Base-by-base conservation (phyloP, 2,329 filamentous ascomycete genomes). In the Myrmaecium sp. region DNA sequence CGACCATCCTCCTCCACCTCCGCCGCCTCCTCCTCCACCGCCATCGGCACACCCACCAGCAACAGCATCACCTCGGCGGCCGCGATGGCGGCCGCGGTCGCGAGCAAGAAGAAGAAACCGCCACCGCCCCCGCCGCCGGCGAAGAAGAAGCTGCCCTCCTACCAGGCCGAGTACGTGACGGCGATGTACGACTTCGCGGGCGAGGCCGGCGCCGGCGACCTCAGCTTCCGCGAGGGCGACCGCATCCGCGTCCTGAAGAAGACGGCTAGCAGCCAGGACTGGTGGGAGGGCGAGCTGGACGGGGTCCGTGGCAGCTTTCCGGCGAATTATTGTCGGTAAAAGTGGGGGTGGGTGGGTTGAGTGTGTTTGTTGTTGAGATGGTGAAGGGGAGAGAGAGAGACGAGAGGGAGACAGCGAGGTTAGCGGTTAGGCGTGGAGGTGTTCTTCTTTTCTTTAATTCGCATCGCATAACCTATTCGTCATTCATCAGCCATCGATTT, bases 281-380 rank as follows among this genome's bases (percentile, higher is more conserved):
- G 81, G 81, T 84, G 78, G 78, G 68, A 80, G 34, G 81, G 81
- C 8, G 79, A 89, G 49, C 36, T 84, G 9, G 58, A 60, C 21
- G 80, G 80, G 0, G 48, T 58, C 14, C 65, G 62, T 43, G 81
- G 81, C 3, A 72, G 60, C 37, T 91, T 91, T 45, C 81, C 81
- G 1, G 81, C 81, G 5, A 91, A 91, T 50, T 91, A 91, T 52
- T 80, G 75, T 43, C 64, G 64, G 28, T 52, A 32, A 16, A 15
- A 30, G 4, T n/a, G n/a, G n/a, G n/a, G n/a, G n/a, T n/a, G n/a
- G n/a, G n/a, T n/a, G n/a, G n/a, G n/a, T n/a, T n/a, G n/a, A n/a
- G n/a, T n/a, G n/a, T n/a, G n/a, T n/a, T n/a, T n/a, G n/a, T n/a
- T n/a, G n/a, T n/a, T n/a, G n/a, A n/a, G n/a, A n/a, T n/a, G n/a